These are phyloP conservation scores for Penicillium sp. DNA, from an alignment of 2,329 filamentous ascomycete genomes.

Conservation along the genomic window DNA sequence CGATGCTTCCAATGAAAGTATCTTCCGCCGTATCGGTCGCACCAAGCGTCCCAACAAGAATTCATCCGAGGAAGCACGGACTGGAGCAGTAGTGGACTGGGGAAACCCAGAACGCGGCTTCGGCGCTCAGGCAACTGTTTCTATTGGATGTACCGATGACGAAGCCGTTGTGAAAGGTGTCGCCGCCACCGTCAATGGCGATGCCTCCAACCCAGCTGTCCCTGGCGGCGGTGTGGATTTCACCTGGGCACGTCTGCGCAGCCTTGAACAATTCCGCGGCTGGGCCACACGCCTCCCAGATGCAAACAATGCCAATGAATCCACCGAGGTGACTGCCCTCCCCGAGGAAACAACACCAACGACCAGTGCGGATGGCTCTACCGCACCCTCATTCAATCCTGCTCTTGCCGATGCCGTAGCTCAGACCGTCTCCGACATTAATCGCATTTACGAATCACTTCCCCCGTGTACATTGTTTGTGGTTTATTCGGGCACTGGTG, in stretches of 20 bases:
- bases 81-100: slow-evolving; percentile 77
- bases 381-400: slow-evolving; percentile 9
- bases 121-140: slow-evolving; percentile 56
- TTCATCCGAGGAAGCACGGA: slow-evolving; percentile 32
- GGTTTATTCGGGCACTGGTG: slow-evolving; percentile 64
- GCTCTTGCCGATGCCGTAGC: slow-evolving; percentile 49
- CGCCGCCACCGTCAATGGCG: slow-evolving; percentile 52
- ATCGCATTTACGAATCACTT: slow-evolving; percentile 55
- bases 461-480: slow-evolving; percentile 62
- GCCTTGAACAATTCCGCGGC: slow-evolving; percentile 60
- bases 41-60: slow-evolving; percentile 47
- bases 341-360: slow-evolving; percentile 27
- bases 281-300: slow-evolving; percentile 57
- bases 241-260: slow-evolving; percentile 62
- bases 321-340: slow-evolving; percentile 23
- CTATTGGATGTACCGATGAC: slow-evolving; percentile 59
- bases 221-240: slow-evolving; percentile 59
- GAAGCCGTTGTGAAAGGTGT: slow-evolving; percentile 59
- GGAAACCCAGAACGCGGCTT: slow-evolving; percentile 70
- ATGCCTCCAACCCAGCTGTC: slow-evolving; percentile 44
- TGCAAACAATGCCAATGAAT: slow-evolving; percentile 45
- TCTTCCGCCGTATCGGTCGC: slow-evolving; percentile 78
- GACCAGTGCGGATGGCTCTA: neutral
- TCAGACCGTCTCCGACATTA: slow-evolving; percentile 53
- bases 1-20: slow-evolving; percentile 77